Evolutionary conservation across 1,139 yeast genomes (phyloP).

Genomic region (Blastobotrys indianensis): DNA sequence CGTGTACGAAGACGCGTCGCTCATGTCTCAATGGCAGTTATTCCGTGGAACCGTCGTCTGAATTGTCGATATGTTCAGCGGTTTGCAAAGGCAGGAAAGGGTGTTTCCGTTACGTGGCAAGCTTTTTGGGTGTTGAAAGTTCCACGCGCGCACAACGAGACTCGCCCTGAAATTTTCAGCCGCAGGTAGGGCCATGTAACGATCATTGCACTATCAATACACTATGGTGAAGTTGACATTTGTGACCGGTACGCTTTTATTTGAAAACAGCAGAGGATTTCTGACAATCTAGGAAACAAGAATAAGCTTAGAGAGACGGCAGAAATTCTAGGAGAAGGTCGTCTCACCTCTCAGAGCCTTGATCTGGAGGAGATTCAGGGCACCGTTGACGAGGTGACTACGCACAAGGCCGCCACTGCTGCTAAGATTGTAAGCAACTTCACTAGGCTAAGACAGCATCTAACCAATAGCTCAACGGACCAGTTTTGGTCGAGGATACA

Average conservation of each 20-base stretch:
- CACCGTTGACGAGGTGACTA: constrained; percentile 71
- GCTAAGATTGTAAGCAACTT: constrained; percentile 41
- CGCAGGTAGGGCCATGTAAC: background rate
- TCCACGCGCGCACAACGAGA: background rate
- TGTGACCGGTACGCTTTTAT: constrained; percentile 16
- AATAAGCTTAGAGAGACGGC: constrained; percentile 83
- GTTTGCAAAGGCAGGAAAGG: too few relatives aligned
- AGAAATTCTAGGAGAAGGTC: constrained; percentile 61
- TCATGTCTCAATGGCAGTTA: constrained; percentile 19
- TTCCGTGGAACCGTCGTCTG: too few relatives aligned
- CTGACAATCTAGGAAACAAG: constrained; percentile 63
- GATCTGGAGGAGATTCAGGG: constrained; percentile 94
- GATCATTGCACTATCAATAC: background rate
- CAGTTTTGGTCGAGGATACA: constrained; percentile 93
- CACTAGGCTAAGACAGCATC: too few relatives aligned
- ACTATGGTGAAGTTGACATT: constrained; percentile 14
- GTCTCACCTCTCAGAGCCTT: constrained; percentile 47
- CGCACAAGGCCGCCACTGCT: constrained; percentile 74
- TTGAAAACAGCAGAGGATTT: background rate
- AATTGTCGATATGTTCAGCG: too few relatives aligned
- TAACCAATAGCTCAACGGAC: constrained; percentile 43
- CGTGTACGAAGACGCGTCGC: constrained; percentile 34
- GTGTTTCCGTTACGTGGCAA: too few relatives aligned
- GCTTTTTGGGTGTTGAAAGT: too few relatives aligned
- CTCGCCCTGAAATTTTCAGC: background rate